Evolutionary conservation across 2,329 filamentous ascomycete genomes (phyloP).

Genomic region (Exophiala dermatitidis): DNA sequence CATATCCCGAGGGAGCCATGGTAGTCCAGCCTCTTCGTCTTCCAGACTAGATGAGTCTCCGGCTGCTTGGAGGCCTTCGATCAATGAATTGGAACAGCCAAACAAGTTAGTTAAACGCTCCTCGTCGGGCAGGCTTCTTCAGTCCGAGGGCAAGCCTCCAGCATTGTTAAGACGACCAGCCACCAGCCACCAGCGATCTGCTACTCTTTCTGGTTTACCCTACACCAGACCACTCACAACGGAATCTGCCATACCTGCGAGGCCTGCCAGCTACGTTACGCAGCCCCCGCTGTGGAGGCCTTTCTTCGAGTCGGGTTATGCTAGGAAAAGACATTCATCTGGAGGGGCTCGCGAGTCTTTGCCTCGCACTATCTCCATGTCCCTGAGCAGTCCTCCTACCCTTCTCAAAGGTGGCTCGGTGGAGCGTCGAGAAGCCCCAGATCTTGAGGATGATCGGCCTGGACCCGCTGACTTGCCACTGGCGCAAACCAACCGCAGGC

Average conservation of each 20-base stretch:
- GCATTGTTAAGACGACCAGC: conserved; percentile 51
- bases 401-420: conserved; percentile 18
- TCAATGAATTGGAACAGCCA: conserved; percentile 33
- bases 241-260: conserved; percentile 8
- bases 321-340: conserved; percentile 37
- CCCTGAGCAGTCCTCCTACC: conserved; percentile 10
- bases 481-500: conserved; percentile 9
- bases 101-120: conserved; percentile 60
- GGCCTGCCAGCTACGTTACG: conserved; percentile 8
- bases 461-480: background rate
- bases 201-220: conserved; percentile 36
- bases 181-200: conserved; percentile 57
- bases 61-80: conserved; percentile 6
- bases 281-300: conserved; percentile 32
- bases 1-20: conserved; percentile 14
- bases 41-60: conserved; percentile 16
- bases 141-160: conserved; percentile 38
- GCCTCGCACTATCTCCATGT: conserved; percentile 13
- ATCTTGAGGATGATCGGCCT: conserved; percentile 7
- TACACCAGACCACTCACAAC: conserved; percentile 17
- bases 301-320: conserved; percentile 34
- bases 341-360: conserved; percentile 20
- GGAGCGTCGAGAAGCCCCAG: conserved; percentile 10
- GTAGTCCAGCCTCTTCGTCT: conserved; percentile 29
- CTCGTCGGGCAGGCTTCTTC: conserved; percentile 46